A percentile compares a stretch with the other conserved stretches of the same genome.
Evolutionary conservation across 1,139 yeast genomes (phyloP).

Genomic region (Hemisphaericaspora lyxosophila): DNA sequence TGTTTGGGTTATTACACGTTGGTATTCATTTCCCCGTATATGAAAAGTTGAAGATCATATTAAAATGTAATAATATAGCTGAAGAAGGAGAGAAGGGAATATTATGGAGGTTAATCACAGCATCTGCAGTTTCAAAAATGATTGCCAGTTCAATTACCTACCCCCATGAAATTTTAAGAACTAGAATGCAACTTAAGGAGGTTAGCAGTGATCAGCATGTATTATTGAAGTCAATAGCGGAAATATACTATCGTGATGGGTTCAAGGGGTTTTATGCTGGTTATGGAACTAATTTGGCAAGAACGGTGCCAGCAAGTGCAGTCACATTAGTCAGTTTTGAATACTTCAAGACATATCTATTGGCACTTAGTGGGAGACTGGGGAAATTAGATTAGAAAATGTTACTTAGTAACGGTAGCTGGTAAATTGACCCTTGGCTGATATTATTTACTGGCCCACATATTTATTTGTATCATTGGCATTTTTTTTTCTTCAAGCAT

Average conservation of each 20-base stretch:
- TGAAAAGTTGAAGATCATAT: conserved; percentile 65
- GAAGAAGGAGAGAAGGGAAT: conserved; percentile 30
- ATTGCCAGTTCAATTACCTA: conserved; percentile 86
- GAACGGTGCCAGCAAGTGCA: conserved; percentile 96
- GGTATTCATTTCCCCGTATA: conserved; percentile 98
- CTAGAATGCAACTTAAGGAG: conserved; percentile 73
- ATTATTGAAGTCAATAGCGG: conserved; percentile 29
- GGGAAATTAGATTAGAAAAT: neutral
- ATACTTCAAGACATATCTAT: conserved; percentile 65
- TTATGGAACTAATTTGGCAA: conserved; percentile 74
- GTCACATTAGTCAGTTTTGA: conserved; percentile 94
- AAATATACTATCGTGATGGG: conserved; percentile 72
- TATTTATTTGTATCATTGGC: neutral
- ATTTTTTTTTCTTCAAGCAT: no score
- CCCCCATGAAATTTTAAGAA: conserved; percentile 94
- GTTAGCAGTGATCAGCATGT: conserved; percentile 15
- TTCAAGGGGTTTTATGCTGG: conserved; percentile 86
- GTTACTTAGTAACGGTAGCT: no score
- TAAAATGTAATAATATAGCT: conserved; percentile 32
- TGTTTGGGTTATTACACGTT: conserved; percentile 88
- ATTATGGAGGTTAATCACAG: conserved; percentile 53
- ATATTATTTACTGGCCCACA: no score
- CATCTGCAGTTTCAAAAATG: conserved; percentile 84
- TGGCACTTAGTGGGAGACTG: conserved; percentile 33
- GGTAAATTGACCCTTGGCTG: no score